Conservation (phyloP, 2,329 filamentous ascomycete genomes). For the Trichoderma sp. region DNA sequence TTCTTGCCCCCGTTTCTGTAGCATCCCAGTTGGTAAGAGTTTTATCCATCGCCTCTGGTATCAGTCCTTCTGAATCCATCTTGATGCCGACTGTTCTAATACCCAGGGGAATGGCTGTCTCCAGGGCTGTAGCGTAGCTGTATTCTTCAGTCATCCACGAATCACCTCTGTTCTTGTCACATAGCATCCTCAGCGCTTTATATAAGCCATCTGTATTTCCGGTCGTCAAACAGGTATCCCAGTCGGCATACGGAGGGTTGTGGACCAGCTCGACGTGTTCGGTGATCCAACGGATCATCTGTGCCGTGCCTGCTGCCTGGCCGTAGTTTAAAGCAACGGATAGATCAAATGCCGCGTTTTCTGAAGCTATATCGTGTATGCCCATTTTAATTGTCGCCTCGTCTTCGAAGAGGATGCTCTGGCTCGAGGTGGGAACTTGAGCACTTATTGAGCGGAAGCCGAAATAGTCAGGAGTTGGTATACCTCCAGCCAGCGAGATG, state of each 20-base stretch:
- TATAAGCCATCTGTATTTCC: slow-evolving; percentile 72
- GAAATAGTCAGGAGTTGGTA: slow-evolving; percentile 11
- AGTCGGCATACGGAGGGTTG: slow-evolving; percentile 72
- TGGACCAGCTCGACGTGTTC: slow-evolving; percentile 78
- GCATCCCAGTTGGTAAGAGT: slow-evolving; percentile 68
- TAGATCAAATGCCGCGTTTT: slow-evolving; percentile 32
- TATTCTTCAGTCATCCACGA: slow-evolving; percentile 42
- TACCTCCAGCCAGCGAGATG: slow-evolving; percentile 10
- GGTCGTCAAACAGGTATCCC: slow-evolving; percentile 68
- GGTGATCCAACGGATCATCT: slow-evolving; percentile 71
- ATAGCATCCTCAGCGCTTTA: slow-evolving; percentile 68
- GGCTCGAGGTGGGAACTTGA: not conserved
- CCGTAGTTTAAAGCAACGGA: slow-evolving; percentile 72
- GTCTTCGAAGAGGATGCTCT: not conserved
- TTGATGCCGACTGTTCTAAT: slow-evolving; percentile 57
- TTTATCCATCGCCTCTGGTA: slow-evolving; percentile 64
- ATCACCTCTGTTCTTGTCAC: slow-evolving; percentile 59
- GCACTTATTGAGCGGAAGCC: slow-evolving; percentile 11
- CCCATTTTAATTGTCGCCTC: slow-evolving; percentile 14
- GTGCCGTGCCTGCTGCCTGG: slow-evolving; percentile 71
- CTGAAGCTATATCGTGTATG: slow-evolving; percentile 19
- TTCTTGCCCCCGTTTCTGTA: slow-evolving; percentile 39
- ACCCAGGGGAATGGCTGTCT: slow-evolving; percentile 2
- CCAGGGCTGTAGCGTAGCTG: slow-evolving; percentile 3
- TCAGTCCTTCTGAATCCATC: slow-evolving; percentile 69